Conservation (phyloP, 345 rosid genomes). For the Brassica nigra region DNA sequence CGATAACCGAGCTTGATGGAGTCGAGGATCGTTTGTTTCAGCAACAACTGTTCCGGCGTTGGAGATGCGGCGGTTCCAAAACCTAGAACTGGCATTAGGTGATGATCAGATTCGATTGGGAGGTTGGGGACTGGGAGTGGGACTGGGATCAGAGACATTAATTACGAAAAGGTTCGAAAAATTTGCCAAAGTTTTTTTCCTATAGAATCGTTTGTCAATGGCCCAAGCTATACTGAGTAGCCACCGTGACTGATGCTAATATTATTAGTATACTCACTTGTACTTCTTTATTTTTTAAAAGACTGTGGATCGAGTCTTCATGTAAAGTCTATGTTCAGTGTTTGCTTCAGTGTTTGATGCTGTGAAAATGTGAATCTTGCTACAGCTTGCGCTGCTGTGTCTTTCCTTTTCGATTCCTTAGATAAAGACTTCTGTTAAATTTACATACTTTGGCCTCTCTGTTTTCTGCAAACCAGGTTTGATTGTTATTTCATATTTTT, state of each 20-base stretch:
- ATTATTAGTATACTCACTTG: too few relatives aligned
- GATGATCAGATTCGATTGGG: slow-evolving; percentile 18
- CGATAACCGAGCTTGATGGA: slow-evolving; percentile 58
- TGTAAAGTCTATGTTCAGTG: too few relatives aligned
- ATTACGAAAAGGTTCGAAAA: neutral
- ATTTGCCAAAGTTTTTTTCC: neutral
- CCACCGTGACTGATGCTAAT: too few relatives aligned
- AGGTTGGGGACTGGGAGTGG: slow-evolving; percentile 2
- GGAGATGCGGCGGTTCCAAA: slow-evolving; percentile 45
- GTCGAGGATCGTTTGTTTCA: slow-evolving; percentile 37
- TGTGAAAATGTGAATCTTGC: too few relatives aligned
- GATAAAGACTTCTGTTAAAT: too few relatives aligned
- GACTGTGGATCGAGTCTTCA: too few relatives aligned
- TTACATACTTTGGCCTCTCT: too few relatives aligned
- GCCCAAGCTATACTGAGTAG: neutral
- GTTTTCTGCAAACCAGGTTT: neutral
- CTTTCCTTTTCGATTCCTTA: too few relatives aligned
- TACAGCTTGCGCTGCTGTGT: too few relatives aligned
- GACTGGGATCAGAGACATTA: slow-evolving; percentile 5
- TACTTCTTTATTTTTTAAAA: too few relatives aligned
- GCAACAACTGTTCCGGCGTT: slow-evolving; percentile 20
- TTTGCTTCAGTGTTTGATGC: too few relatives aligned
- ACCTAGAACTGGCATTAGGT: slow-evolving; percentile 45
- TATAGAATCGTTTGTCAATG: neutral
- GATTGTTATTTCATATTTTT: neutral